These are phyloP conservation scores for Tricholoma flavovirens DNA, from an alignment of 768 basidiomycete genomes.

Conservation along the genomic window DNA sequence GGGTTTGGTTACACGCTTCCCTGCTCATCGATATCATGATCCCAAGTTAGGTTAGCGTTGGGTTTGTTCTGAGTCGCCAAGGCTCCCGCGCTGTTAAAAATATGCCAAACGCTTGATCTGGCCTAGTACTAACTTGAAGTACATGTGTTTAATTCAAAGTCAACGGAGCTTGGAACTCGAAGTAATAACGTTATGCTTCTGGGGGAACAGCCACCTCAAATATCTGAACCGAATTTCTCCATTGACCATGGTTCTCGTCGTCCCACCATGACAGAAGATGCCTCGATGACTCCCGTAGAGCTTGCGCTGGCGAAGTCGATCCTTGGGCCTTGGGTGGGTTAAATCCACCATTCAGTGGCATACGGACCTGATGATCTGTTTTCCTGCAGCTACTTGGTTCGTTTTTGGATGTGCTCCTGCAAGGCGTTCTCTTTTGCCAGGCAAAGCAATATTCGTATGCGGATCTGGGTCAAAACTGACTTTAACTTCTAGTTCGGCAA, in stretches of 20 bases:
- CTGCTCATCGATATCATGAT: no score
- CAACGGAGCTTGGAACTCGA: no score
- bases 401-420: constrained; percentile 24
- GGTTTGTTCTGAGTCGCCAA: no score
- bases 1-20: no score
- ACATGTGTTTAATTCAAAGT: no score
- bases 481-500: constrained; percentile 20
- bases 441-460: constrained; percentile 5
- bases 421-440: constrained; percentile 27
- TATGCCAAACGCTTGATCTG: no score
- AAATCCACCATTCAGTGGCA: not conserved
- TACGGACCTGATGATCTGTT: not conserved
- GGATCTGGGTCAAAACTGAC: not conserved
- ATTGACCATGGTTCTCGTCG: not conserved
- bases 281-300: constrained; percentile 20
- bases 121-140: no score
- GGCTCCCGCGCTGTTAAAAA: no score
- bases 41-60: no score
- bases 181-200: no score
- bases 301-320: constrained; percentile 19
- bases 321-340: constrained; percentile 28
- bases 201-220: not conserved
- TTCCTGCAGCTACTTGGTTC: constrained; percentile 23
- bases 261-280: not conserved
- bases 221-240: not conserved